Base-by-base conservation (phyloP, 805 yeast genomes). In the Metschnikowia noctiluminum region DNA sequence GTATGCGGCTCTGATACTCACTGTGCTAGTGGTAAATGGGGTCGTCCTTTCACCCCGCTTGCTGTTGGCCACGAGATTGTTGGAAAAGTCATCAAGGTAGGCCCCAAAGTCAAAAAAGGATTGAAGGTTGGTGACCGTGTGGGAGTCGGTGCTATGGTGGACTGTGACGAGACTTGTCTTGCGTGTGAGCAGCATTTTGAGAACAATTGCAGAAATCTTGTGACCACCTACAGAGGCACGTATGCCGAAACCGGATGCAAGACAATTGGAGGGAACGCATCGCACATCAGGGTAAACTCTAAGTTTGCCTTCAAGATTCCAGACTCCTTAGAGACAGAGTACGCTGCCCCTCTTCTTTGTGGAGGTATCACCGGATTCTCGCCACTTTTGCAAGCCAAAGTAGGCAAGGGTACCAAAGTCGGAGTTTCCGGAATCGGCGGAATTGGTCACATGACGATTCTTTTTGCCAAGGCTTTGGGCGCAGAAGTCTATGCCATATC, bases 131-230 rank as follows among this genome's bases (percentile, higher is more conserved):
- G 95, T 47, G 84, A 88, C 55, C 74, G 89, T 55, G 94, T 86
- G 28, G 96, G 92, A 46, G 77, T 86, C 43, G 96, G 96, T 57
- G 92, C 94, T 27, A 83, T 80, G 60, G 45, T 43, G n/a, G 59
- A 55, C 44, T 46, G 54, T 21, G 57, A 54, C 38, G 49, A 42
- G 27, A 37, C 46, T 5, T 55, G 57, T 32, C 38, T 45, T 26
- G 54, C 56, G 3, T 55, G 59, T 36, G 43, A 48, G 9, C 12
- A 27, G 42, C 21, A 44, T 9, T 40, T 36, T 28, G 51, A 55
- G 42, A 55, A 40, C 48, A 54, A 55, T 40, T 55, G 59, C 49
- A 31, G 48, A 35, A 51, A 54, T 30, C 2, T 16, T 2, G 53
- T 55, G 16, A 43, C 35, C 14, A 55, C 59, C 7, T 55, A 55